Base-by-base conservation (phyloP, 371 early-diverging fungal genomes). In the Apophysomyces ossiformis region DNA sequence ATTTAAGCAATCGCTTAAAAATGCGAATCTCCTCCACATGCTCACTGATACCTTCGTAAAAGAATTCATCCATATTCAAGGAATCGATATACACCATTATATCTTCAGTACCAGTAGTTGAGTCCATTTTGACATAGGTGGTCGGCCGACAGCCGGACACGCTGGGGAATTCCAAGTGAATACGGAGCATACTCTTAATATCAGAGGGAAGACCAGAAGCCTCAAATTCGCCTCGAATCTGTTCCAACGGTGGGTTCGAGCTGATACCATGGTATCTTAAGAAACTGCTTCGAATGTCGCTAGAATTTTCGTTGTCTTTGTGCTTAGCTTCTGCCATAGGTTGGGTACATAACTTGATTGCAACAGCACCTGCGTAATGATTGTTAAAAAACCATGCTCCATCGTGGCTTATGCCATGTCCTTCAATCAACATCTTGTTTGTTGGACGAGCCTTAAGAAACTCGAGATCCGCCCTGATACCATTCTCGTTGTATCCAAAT, bases 401-500 rank as follows among this genome's bases (percentile, higher is more conserved):
- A 57, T 70, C 64, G 56, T 47, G 70, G 37, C 66, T 63, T 37
- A 67, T 70, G 43, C 60, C 63, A 58, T 58, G 26, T 36, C 60
- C 41, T 38, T 62, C 59, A 35, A 58, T 57, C 44, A 67, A 46
- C 60, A 66, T 58, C 67, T 63, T 67, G 64, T 66, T 66, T 26
- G 61, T 15, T n/a, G 46, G 64, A 36, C 60, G 59, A 45, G 58
- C 47, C 36, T 46, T 67, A 57, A 71, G 63, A 37, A 62, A 71
- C 16, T 44, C 57, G 54, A 71, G 67, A 58, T 71, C 71, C 21
- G 54, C 54, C 54, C 21, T 16, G 21, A 50, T 50, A 11, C 54
- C 54, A 9, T 50, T 26, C 8, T 3, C 21, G 16, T 11, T 50
- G 1, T 54, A 60, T 35, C 35, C 21, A 45, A 60, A 26, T 2